Evolutionary conservation across 2,329 filamentous ascomycete species (phyloP), one percentile per base, ranked within the genome.

Genomic region (Chrysoporthe austroafricana): DNA sequence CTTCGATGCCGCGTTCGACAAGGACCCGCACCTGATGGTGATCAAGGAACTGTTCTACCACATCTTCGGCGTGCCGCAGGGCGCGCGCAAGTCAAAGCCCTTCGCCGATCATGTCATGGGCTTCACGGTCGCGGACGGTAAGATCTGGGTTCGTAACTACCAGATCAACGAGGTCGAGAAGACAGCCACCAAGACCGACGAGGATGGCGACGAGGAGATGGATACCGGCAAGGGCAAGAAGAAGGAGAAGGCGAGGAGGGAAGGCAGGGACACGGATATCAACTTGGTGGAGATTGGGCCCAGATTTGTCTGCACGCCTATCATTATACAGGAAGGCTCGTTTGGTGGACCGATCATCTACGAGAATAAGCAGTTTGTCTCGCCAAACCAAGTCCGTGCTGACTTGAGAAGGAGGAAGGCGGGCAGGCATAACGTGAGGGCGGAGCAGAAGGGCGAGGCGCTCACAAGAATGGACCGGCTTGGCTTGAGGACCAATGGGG

Each of bases 301-400:
- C 0, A 88, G 96, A 58, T 95, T 97, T 73, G 94, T 97, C 42
- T 83, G 97, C 62, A 97, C 94, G 36, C 95, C 96, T 0, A 97
- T 97, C 72, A 90, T 98, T 67, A 97, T 98, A 72, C 89, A 97
- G 73, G 96, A 99, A 78, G 94, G 93, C 56, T 94, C 92, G 70
- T 98, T 99, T 74, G 95, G 95, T 64, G 96, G 96, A 0, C 95
- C 96, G 3, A 93, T 98, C 72, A 96, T 99, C 76, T 99, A 97
- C 81, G 93, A 98, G 84, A 98, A 98, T 83, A 96, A 93, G 85
- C 91, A 97, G 78, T 99, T 97, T 75, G 92, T 99, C 64, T 96
- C 91, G 73, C 96, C 96, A 11, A 99, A 99, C 86, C 93, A 97
- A 81, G 88, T 98, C 71, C 86, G 96, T 72, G 85, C 93, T 52